Evolutionary conservation across 2,329 filamentous ascomycete species (phyloP).

Genomic region (Exophiala calicioides): DNA sequence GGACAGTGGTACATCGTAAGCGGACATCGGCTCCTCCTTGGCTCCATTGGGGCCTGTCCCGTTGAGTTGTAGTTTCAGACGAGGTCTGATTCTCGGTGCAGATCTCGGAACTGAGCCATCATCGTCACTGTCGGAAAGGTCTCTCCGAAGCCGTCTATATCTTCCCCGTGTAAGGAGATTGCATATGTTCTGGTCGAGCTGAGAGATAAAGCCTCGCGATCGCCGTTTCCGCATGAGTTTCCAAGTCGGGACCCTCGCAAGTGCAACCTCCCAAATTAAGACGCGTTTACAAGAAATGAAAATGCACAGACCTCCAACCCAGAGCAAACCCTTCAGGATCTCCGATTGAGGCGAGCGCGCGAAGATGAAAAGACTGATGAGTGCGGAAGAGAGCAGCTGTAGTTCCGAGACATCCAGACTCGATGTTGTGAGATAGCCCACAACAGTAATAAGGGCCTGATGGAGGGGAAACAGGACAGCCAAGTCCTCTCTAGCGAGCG

Average conservation of each 20-base stretch:
- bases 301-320: conserved; percentile 76
- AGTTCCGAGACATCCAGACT: conserved; percentile 85
- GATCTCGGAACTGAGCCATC: conserved; percentile 7
- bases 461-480: conserved; percentile 79
- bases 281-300: conserved; percentile 72
- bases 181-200: conserved; percentile 22
- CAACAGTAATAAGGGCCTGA: conserved; percentile 69
- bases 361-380: conserved; percentile 80
- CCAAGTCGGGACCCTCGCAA: conserved; percentile 90
- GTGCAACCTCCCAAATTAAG: conserved; percentile 77
- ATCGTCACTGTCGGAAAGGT: conserved; percentile 18
- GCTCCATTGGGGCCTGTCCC: conserved; percentile 14
- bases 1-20: conserved; percentile 1
- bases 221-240: conserved; percentile 57
- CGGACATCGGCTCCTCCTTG: conserved; percentile 11
- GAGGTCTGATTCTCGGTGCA: conserved; percentile 9
- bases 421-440: conserved; percentile 82
- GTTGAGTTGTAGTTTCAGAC: conserved; percentile 15
- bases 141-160: conserved; percentile 2
- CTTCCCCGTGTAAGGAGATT: conserved; percentile 8
- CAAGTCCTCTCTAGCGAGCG: conserved; percentile 58
- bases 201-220: conserved; percentile 12
- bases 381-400: conserved; percentile 76
- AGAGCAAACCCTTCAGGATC: conserved; percentile 82
- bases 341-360: conserved; percentile 78